phyloP scores from a whole-genome alignment of 2,329 filamentous ascomycete species.

The Decorospora gaudefroyi region DNA sequence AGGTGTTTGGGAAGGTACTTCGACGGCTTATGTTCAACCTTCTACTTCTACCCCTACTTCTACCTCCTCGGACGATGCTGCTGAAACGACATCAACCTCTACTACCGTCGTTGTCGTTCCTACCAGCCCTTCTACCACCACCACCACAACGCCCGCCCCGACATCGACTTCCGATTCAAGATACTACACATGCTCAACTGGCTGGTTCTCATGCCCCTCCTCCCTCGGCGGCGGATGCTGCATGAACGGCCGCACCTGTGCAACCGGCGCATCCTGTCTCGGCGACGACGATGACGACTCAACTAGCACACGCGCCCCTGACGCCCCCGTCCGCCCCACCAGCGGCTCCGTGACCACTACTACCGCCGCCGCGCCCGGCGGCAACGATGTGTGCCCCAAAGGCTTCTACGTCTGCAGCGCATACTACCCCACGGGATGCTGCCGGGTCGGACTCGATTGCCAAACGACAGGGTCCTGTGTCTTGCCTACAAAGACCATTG shows the following conservation, averaged over 20 bases:
- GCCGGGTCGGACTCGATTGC: conserved; percentile 84
- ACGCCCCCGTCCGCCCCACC: conserved; percentile 51
- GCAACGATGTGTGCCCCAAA: conserved; percentile 68
- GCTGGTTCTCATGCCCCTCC: conserved; percentile 53
- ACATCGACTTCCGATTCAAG: conserved; percentile 18
- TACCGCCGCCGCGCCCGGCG: conserved; percentile 70
- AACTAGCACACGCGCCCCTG: conserved; percentile 44
- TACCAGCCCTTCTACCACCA: conserved; percentile 23
- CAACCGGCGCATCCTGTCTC: conserved; percentile 47
- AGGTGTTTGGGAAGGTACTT: conserved; percentile 41
- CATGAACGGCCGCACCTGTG: conserved; percentile 52
- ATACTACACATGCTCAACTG: conserved; percentile 50
- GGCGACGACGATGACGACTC: conserved; percentile 35
- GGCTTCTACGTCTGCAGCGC: conserved; percentile 92
- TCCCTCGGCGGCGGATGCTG: conserved; percentile 57
- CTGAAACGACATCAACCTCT: too few species aligned
- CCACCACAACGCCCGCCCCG: conserved; percentile 11
- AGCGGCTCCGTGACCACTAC: conserved; percentile 46
- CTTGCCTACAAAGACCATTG: conserved; percentile 60
- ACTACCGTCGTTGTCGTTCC: conserved; percentile 50
- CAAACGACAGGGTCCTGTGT: conserved; percentile 75
- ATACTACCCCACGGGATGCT: conserved; percentile 80
- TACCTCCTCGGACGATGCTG: too few species aligned
- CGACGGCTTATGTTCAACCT: conserved; percentile 37
- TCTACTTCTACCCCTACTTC: conserved; percentile 32